Base-by-base conservation (phyloP, 1,139 yeast genomes). In the Meyerozyma sp. region DNA sequence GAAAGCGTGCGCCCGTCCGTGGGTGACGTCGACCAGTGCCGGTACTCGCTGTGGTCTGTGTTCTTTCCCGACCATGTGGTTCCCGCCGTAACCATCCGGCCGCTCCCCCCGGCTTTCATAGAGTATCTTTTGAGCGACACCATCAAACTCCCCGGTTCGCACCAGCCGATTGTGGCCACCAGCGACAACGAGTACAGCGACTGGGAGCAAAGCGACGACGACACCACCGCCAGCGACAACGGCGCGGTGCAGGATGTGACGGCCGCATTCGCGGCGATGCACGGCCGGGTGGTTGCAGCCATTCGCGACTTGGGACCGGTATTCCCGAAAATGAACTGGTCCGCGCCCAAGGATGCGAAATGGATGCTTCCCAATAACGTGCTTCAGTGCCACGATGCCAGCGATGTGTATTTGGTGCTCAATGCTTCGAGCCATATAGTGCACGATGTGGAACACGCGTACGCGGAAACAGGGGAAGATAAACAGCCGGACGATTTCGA, bases 271-370 rank as follows among this genome's bases (percentile, higher is more conserved):
- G 63, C 65, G 8, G 81, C 75, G 1, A 65, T 90, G 21, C 95
- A 90, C 55, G 55, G 65, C 0, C 56, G 70, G 42, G 70, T 93
- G 21, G 64, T 64, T 30, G 48, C 56, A 0, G 59, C 70, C 3
- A 26, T 82, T 70, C 32, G 46, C 44, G 27, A 74, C 66, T 47
- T 76, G 67, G 56, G 86, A 23, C 66, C 81, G 1, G 90, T 90
- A 7, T 73, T 88, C 2, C 98, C 98, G 1, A 93, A 93, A 57
- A 69, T 93, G 52, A 93, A 93, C 66, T 93, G 98, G 98, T 88
- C 97, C 1, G 85, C 96, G 1, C 98, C 99, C 1, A 84, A 83
- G 55, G 99, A 93, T 63, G 89, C 98, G 7, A 77, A 81, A 1
- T 93, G 98, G 98, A 91, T 93, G 28, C 68, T 87, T 57, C 77